Percentiles rank a stretch among this genome's conserved stretches.
Conservation (phyloP, 2,329 filamentous ascomycete genomes). For the Alternaria sp. region DNA sequence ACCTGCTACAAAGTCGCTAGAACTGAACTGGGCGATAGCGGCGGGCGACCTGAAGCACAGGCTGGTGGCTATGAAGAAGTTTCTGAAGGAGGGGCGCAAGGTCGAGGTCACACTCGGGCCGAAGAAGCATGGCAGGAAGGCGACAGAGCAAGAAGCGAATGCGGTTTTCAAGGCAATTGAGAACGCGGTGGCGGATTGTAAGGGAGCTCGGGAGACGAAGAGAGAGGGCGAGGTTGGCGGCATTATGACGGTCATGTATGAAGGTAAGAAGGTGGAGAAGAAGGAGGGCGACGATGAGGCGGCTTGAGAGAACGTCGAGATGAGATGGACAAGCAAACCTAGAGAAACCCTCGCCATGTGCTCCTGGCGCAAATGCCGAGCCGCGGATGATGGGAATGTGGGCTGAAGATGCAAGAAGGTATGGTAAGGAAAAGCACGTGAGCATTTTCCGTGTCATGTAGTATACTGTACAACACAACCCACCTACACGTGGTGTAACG, state of each 20-base stretch:
- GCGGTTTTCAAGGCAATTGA: conserved; percentile 62
- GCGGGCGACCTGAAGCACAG: conserved; percentile 73
- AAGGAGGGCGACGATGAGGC: conserved; percentile 11
- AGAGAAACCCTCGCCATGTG: background rate
- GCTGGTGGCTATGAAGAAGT: conserved; percentile 61
- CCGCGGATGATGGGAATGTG: background rate
- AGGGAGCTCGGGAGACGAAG: conserved; percentile 35
- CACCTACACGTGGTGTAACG: conserved; percentile 9
- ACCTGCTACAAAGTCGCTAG: conserved; percentile 71
- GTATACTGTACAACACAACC: conserved; percentile 6
- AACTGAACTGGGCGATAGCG: conserved; percentile 88
- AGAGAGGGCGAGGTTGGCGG: conserved; percentile 38
- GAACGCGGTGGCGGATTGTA: conserved; percentile 50
- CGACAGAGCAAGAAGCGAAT: conserved; percentile 63
- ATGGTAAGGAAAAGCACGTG: background rate
- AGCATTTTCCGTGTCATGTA: background rate
- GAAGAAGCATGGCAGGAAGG: conserved; percentile 68
- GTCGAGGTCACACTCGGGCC: conserved; percentile 76
- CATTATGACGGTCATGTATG: conserved; percentile 40
- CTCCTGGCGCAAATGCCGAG: background rate
- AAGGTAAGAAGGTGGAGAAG: conserved; percentile 34
- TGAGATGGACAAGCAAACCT: background rate
- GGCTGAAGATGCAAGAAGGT: background rate
- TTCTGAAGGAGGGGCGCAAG: conserved; percentile 74
- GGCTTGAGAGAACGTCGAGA: background rate